Base-by-base conservation (phyloP, 208 protist genomes). In the Acanthamoeba castellanii region DNA sequence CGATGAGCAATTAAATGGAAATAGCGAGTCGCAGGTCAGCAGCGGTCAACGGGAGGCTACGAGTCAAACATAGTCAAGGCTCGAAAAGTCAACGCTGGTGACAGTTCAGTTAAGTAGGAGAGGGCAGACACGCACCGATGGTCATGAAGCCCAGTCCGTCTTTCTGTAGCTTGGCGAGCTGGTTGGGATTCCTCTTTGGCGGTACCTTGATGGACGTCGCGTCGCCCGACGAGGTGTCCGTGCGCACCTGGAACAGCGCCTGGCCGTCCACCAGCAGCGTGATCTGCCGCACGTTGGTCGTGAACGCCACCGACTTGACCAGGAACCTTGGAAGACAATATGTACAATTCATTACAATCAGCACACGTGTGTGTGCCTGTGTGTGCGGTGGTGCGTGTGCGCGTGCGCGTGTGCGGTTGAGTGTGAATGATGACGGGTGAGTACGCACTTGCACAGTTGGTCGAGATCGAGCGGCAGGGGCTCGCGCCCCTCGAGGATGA, bases 361-460 rank as follows among this genome's bases (percentile, higher is more conserved):
- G 68, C 2, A 74, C 25, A 37, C 30, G 11, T 42, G 37, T 42
- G 37, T 42, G 37, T 3, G 37, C n/a, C n/a, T n/a, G 37, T 3
- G 37, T 68, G 61, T 68, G 22, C 16, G 61, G 61, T n/a, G 61
- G 27, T n/a, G 61, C 37, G 37, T 42, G 37, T 42, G 37, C 37
- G n/a, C n/a, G n/a, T n/a, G n/a, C n/a, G n/a, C n/a, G n/a, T n/a
- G n/a, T n/a, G n/a, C n/a, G n/a, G n/a, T n/a, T n/a, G n/a, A n/a
- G n/a, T n/a, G 32, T 74, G 9, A 74, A 3, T 30, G 32, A 74
- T 16, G 18, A 74, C 27, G 3, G 11, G 3, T 42, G 25, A 45
- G n/a, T 42, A 52, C 64, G 47, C 27, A 70, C 84, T 68, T 64
- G 84, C 94, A 94, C 72, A 95, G 52, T 37, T 74, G 34, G 85